A percentile compares a stretch with the other conserved stretches of the same genome.
Evolutionary conservation across 371 early-diverging fungal species (phyloP).

Genomic region (Syncephalis plumigaleata): DNA sequence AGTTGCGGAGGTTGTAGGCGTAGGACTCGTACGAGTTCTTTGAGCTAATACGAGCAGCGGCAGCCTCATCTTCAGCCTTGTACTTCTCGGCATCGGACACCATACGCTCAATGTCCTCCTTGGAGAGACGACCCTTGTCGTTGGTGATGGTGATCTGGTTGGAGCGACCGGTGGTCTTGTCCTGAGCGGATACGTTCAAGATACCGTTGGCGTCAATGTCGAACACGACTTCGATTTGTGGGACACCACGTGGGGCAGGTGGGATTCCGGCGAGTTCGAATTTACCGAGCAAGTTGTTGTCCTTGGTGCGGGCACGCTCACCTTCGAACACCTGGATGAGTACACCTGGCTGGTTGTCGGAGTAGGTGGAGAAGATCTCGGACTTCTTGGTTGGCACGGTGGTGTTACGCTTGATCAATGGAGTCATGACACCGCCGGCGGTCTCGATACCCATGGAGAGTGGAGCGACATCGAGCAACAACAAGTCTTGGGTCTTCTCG

Average conservation of each 20-base stretch:
- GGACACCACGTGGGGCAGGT: constrained; percentile 93
- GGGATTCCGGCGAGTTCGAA: constrained; percentile 94
- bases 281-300: constrained; percentile 92
- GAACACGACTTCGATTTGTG: constrained; percentile 96
- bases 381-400: constrained; percentile 95
- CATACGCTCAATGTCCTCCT: constrained; percentile 96
- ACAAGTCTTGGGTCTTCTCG: constrained; percentile 6
- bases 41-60: constrained; percentile 53
- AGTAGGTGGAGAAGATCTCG: constrained; percentile 94
- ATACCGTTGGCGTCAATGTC: constrained; percentile 97
- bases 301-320: constrained; percentile 90
- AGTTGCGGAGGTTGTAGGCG: constrained; percentile 73
- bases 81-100: constrained; percentile 91
- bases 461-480: constrained; percentile 79
- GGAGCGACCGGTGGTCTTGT: constrained; percentile 86
- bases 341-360: constrained; percentile 97
- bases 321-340: constrained; percentile 97
- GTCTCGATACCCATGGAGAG: constrained; percentile 92
- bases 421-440: constrained; percentile 94
- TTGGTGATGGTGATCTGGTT: constrained; percentile 96
- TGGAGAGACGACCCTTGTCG: constrained; percentile 94
- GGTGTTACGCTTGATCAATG: constrained; percentile 93
- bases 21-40: constrained; percentile 72
- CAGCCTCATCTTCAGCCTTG: constrained; percentile 86
- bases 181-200: constrained; percentile 89